Percentiles rank a stretch among this genome's conserved stretches.
Evolutionary conservation across 257 asterid genomes (phyloP).

Genomic region (Handroanthus guayacan): DNA sequence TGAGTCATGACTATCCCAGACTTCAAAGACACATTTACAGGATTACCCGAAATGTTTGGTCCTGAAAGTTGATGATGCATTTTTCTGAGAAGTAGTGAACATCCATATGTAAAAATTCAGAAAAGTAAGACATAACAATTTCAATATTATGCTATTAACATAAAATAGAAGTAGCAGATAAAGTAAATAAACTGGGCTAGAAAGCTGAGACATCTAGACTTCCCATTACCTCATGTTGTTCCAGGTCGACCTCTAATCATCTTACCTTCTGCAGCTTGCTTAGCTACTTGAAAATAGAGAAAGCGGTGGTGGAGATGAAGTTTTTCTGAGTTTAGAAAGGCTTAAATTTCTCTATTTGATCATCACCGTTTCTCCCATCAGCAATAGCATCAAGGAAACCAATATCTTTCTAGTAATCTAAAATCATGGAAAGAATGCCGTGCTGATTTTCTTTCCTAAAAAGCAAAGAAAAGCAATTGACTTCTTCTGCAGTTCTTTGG

Average conservation of each 20-base stretch:
- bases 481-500: not conserved
- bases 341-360: not conserved
- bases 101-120: no score
- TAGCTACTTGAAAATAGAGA: not conserved
- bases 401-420: not conserved
- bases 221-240: not conserved
- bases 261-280: not conserved
- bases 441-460: not conserved
- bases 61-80: constrained; percentile 5
- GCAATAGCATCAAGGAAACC: not conserved
- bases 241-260: not conserved
- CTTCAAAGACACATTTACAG: not conserved
- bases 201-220: not conserved
- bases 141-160: no score
- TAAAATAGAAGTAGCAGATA: not conserved
- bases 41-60: not conserved
- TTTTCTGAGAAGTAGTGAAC: not conserved
- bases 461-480: no score
- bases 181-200: not conserved
- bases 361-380: not conserved
- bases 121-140: no score
- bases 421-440: not conserved
- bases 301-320: not conserved
- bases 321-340: not conserved
- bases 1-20: not conserved